Evolutionary conservation across 2,329 filamentous ascomycete genomes (phyloP).

Genomic region (Apiospora marii): DNA sequence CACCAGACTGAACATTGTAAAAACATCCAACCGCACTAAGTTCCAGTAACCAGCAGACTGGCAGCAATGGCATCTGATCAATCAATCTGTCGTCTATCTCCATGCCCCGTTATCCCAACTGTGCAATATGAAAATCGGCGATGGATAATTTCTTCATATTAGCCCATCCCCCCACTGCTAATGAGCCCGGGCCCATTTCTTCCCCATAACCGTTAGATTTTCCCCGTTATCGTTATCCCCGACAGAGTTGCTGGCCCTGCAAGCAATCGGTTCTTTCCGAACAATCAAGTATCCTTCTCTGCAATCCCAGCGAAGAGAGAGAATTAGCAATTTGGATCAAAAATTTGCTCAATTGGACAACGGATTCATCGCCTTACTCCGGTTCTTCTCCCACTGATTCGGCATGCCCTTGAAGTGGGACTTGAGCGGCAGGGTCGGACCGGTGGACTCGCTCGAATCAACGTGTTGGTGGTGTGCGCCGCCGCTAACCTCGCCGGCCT

Average conservation of each 20-base stretch:
- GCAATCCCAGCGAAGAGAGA: background rate
- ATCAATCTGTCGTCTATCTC: background rate
- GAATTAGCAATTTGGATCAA: background rate
- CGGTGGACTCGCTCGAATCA: background rate
- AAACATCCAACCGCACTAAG: too few relatives aligned
- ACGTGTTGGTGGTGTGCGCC: background rate
- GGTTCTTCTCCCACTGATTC: constrained; percentile 26
- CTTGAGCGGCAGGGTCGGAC: constrained; percentile 20
- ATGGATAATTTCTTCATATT: background rate
- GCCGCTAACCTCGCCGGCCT: background rate
- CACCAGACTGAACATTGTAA: too few relatives aligned
- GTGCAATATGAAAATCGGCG: background rate
- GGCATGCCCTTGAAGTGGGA: constrained; percentile 27
- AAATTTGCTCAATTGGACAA: background rate
- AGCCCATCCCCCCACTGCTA: background rate
- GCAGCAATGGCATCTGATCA: background rate
- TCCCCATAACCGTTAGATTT: background rate
- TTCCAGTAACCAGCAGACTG: too few relatives aligned
- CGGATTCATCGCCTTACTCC: background rate
- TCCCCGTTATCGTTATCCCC: background rate
- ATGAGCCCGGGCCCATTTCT: background rate
- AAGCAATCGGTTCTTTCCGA: background rate
- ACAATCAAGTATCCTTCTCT: constrained; percentile 15
- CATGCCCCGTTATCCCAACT: background rate
- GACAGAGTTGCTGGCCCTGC: background rate